phyloP scores from a whole-genome alignment of 1,139 yeast species.

The Torulaspora pretoriensis region DNA sequence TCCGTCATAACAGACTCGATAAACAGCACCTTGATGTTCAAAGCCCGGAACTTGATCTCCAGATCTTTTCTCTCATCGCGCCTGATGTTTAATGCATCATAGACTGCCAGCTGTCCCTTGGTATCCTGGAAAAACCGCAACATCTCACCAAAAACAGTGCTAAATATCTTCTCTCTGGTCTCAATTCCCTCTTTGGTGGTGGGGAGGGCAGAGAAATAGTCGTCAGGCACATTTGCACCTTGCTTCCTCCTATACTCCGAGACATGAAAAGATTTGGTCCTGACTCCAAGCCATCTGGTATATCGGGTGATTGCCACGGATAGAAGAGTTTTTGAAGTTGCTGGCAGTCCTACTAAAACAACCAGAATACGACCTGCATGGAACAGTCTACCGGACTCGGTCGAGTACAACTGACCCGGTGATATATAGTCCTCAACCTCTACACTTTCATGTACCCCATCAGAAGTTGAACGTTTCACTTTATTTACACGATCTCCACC shows the following conservation, averaged over 20 bases:
- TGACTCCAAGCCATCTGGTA: slow-evolving; percentile 91
- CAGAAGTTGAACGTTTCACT: slow-evolving; percentile 19
- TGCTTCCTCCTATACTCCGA: slow-evolving; percentile 82
- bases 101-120: slow-evolving; percentile 89
- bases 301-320: slow-evolving; percentile 89
- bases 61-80: slow-evolving; percentile 62
- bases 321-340: slow-evolving; percentile 91
- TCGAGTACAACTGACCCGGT: slow-evolving; percentile 87
- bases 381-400: slow-evolving; percentile 83
- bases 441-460: slow-evolving; percentile 38
- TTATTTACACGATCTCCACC: slow-evolving; percentile 8
- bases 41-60: slow-evolving; percentile 48
- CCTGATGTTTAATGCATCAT: slow-evolving; percentile 90
- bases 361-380: slow-evolving; percentile 95
- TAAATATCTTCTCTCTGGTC: slow-evolving; percentile 56
- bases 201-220: slow-evolving; percentile 66
- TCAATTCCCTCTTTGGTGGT: slow-evolving; percentile 50
- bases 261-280: slow-evolving; percentile 85
- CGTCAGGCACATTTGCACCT: slow-evolving; percentile 56
- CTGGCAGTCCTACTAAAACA: slow-evolving; percentile 90
- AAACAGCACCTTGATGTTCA: slow-evolving; percentile 72
- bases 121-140: slow-evolving; percentile 64
- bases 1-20: slow-evolving; percentile 86
- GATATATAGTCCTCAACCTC: slow-evolving; percentile 41
- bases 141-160: slow-evolving; percentile 67